phyloP scores from a whole-genome alignment of 352 stramenopile genomes.

The Globisporangium ultimum region DNA sequence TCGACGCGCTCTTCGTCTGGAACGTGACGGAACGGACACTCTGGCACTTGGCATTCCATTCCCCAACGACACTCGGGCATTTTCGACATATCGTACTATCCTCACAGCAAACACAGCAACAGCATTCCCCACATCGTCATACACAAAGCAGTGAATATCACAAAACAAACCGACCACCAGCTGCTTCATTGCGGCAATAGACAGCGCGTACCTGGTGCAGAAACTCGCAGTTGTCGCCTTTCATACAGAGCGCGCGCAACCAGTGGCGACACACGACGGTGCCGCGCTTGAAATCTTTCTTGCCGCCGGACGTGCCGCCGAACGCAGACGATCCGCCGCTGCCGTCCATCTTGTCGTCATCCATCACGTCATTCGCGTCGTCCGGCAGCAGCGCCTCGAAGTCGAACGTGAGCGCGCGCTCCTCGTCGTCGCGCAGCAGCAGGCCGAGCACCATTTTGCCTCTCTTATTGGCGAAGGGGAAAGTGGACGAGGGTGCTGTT shows the following conservation, averaged over 20 bases:
- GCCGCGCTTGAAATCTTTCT: conserved; percentile 89
- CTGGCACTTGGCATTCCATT: conserved; percentile 95
- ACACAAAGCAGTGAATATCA: not conserved
- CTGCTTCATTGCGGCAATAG: not conserved
- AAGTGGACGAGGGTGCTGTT: not conserved
- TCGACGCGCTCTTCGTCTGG: conserved; percentile 94
- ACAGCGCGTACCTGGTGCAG: conserved; percentile 66
- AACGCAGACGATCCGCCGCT: conserved; percentile 25
- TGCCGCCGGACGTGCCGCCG: conserved; percentile 30
- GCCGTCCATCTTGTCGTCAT: conserved; percentile 26
- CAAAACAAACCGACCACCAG: no score
- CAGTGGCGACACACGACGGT: conserved; percentile 98
- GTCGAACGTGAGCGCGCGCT: conserved; percentile 77
- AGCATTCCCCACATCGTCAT: not conserved
- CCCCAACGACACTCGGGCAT: conserved; percentile 97
- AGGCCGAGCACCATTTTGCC: conserved; percentile 68
- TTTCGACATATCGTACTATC: conserved; percentile 93
- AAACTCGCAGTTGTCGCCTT: conserved; percentile 97
- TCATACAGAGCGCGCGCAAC: conserved; percentile 97
- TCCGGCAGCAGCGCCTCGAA: conserved; percentile 78
- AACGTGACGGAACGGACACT: conserved; percentile 97
- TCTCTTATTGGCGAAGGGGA: not conserved
- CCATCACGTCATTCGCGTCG: conserved; percentile 55
- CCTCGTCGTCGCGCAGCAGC: conserved; percentile 75
- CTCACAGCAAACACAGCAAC: not conserved